Percentiles rank a stretch among this genome's conserved stretches.
Evolutionary conservation across 257 asterid genomes (phyloP).

Genomic region (Forsythia suspensa): DNA sequence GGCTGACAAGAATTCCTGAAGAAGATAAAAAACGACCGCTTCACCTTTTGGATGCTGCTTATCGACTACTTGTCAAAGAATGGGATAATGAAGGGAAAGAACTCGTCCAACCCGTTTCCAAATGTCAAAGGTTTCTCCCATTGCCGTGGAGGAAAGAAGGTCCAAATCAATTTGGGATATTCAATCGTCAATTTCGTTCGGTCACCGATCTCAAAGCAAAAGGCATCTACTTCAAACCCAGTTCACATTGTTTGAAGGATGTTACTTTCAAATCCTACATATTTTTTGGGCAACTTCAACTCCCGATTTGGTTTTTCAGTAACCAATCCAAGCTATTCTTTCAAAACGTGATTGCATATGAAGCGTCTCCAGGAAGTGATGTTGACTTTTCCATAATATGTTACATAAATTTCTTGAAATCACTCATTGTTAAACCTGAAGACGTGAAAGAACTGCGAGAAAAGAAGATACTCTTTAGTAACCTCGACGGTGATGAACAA

Average conservation of each 20-base stretch:
- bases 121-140: no score
- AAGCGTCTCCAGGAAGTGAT: constrained; percentile 1
- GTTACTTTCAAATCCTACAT: constrained; percentile 2
- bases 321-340: no score
- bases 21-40: no score
- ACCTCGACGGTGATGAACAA: constrained; percentile 30
- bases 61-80: background rate
- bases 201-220: constrained; percentile 23
- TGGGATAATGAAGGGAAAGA: background rate
- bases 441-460: constrained; percentile 38
- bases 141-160: no score
- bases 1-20: background rate
- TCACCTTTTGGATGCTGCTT: constrained; percentile 17
- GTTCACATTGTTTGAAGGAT: constrained; percentile 12
- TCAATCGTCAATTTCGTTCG: constrained; percentile 1
- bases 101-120: no score
- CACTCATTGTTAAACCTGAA: constrained; percentile 21
- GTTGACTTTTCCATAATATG: background rate
- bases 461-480: constrained; percentile 20
- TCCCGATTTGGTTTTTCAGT: constrained; percentile 3
- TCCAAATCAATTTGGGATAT: background rate
- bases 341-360: constrained; percentile 21
- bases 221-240: constrained; percentile 21
- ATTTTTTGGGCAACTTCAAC: constrained; percentile 8
- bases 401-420: constrained; percentile 36